Evolutionary conservation across 352 stramenopile genomes (phyloP).

Genomic region (Pythium periplocum): DNA sequence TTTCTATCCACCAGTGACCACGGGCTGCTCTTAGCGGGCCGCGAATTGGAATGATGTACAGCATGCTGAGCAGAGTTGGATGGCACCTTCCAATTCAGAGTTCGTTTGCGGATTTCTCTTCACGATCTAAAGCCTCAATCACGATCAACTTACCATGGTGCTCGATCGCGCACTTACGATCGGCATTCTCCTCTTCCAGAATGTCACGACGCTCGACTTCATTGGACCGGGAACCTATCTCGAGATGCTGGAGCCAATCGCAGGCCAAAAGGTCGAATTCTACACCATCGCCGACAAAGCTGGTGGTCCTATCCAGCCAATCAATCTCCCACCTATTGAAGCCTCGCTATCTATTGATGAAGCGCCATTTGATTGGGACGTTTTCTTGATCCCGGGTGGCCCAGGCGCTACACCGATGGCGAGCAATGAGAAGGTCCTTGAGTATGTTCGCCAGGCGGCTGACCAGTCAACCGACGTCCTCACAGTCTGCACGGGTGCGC

Average conservation of each 20-base stretch:
- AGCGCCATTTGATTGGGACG: slow-evolving; percentile 25
- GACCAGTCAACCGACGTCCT: slow-evolving; percentile 31
- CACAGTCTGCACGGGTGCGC: slow-evolving; percentile 50
- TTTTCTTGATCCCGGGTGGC: slow-evolving; percentile 38
- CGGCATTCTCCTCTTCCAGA: slow-evolving; percentile 54
- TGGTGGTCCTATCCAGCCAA: slow-evolving; percentile 25
- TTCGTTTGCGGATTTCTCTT: too few species aligned
- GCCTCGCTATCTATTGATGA: slow-evolving; percentile 26
- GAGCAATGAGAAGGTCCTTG: slow-evolving; percentile 31
- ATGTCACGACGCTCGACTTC: slow-evolving; percentile 56
- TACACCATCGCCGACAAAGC: slow-evolving; percentile 34
- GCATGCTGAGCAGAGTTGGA: too few species aligned
- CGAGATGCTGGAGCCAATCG: slow-evolving; percentile 40
- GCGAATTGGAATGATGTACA: too few species aligned
- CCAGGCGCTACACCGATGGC: slow-evolving; percentile 22
- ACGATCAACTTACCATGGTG: too few species aligned
- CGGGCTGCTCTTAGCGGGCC: too few species aligned
- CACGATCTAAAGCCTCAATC: too few species aligned
- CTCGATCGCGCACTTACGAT: slow-evolving; percentile 19
- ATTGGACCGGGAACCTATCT: slow-evolving; percentile 51
- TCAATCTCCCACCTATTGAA: slow-evolving; percentile 34
- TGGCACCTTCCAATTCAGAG: too few species aligned
- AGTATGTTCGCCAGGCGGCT: slow-evolving; percentile 26
- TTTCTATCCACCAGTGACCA: too few species aligned
- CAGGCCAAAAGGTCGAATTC: slow-evolving; percentile 34